Evolutionary conservation across 208 protist genomes (phyloP), one percentile per base, ranked within the genome.

Genomic region (Trypanosoma caninum): DNA sequence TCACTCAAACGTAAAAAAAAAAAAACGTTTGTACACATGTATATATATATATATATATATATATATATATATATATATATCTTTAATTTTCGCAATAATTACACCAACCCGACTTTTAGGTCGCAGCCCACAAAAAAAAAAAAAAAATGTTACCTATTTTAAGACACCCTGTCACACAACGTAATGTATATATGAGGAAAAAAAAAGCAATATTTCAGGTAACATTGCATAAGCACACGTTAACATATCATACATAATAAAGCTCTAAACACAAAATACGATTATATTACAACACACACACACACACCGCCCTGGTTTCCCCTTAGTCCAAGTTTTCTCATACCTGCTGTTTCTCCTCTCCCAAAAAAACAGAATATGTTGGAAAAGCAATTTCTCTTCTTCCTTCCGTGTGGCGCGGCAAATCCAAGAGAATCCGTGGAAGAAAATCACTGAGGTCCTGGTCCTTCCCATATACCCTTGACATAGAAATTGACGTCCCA

Each of bases 361-460:
- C 65, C 40, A 58, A 30, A 57, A 93, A 93, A 0, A 56, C 65
- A 20, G 47, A 60, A 37, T 63, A 69, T 16, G 85, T 69, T 5
- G 85, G 59, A 67, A 95, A 95, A 6, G 72, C 65, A 14, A 81
- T 62, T 10, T 61, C 75, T 38, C 40, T 68, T 1, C 66, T 80
- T 7, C 59, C 63, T 73, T 95, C 88, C 31, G 55, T 67, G 72
- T 95, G 88, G 0, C 28, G 59, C 1, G 82, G 73, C 3, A 63
- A 41, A 31, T 95, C 82, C 16, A 95, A 72, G 61, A 92, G 53
- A 37, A 95, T 82, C 27, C 69, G 75, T 16, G 88, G 85, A n/a
- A 95, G 65, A 60, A 95, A 95, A 53, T 95, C 88, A 28, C 66
- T 80, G 23, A 92, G 75, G 55, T 92, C 81, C 50, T 92, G 88